Percentiles rank a stretch among this genome's conserved stretches.
phyloP scores from a whole-genome alignment of 257 asterid genomes.

The Solanum commersonii region DNA sequence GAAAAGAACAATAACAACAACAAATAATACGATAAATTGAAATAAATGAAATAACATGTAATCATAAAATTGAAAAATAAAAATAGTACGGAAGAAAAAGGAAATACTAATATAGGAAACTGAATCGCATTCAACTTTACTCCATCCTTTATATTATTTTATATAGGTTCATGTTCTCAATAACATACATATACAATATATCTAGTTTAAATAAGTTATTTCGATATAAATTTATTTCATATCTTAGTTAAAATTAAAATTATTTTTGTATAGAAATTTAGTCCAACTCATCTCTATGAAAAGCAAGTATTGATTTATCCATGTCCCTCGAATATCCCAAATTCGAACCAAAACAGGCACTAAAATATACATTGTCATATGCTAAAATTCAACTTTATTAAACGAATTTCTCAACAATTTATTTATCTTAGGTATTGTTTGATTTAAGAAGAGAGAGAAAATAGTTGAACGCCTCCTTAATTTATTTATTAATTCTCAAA shows the following conservation, averaged over 20 bases:
- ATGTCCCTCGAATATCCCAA: not conserved
- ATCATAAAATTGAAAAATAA: not conserved
- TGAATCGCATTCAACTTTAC: not conserved
- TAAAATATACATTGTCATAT: not conserved
- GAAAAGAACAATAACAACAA: no score
- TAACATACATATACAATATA: not conserved
- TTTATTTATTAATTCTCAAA: no score
- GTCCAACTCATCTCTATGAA: not conserved
- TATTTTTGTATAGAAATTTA: not conserved
- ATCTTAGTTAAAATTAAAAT: not conserved
- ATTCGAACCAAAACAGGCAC: not conserved
- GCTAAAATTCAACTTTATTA: not conserved
- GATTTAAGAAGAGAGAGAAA: not conserved
- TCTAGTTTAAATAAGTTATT: not conserved
- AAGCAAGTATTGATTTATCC: not conserved
- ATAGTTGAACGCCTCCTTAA: no score
- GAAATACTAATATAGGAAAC: not conserved
- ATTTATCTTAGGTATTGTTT: not conserved
- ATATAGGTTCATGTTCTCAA: not conserved
- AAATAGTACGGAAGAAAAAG: not conserved
- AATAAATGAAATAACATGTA: not conserved
- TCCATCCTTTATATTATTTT: not conserved
- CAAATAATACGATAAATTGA: not conserved
- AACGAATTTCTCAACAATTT: not conserved
- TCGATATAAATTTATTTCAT: not conserved